Conservation (phyloP, 805 yeast genomes). For the Candida stauntonica region DNA sequence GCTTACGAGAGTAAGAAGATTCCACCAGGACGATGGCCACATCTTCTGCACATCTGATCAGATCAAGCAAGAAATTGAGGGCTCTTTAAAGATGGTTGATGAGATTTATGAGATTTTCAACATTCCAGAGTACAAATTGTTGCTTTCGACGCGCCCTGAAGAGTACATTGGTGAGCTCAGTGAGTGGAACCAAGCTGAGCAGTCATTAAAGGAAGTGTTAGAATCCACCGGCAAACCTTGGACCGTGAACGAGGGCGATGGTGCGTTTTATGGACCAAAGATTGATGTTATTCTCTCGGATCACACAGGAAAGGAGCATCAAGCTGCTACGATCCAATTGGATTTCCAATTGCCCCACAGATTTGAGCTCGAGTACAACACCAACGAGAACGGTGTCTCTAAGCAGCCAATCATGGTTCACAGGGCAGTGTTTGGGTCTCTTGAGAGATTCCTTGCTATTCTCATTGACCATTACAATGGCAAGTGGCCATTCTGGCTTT, state of each 20-base stretch:
- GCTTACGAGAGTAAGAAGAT: constrained; percentile 85
- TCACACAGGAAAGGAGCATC: constrained; percentile 76
- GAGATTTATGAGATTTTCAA: constrained; percentile 63
- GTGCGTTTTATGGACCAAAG: constrained; percentile 95
- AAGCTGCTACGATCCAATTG: constrained; percentile 91
- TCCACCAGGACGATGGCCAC: constrained; percentile 98
- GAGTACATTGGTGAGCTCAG: constrained; percentile 69
- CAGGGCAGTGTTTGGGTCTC: constrained; percentile 91
- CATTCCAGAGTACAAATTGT: constrained; percentile 46
- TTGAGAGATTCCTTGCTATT: constrained; percentile 89
- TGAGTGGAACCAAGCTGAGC: constrained; percentile 85
- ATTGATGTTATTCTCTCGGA: constrained; percentile 84
- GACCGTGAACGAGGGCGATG: constrained; percentile 86
- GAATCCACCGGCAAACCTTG: constrained; percentile 52
- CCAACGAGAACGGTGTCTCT: constrained; percentile 42
- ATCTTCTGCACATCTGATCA: constrained; percentile 84
- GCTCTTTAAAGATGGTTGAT: constrained; percentile 68
- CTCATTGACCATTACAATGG: constrained; percentile 88
- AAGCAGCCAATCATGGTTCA: constrained; percentile 91
- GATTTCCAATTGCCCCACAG: constrained; percentile 92
- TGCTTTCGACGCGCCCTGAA: constrained; percentile 84
- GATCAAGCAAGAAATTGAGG: constrained; percentile 65
- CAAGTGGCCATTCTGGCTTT: constrained; percentile 97
- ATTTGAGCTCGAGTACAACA: constrained; percentile 67
- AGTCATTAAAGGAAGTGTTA: constrained; percentile 55